These are phyloP conservation scores for Talaromyces funiculosus DNA, from an alignment of 2,329 filamentous ascomycete genomes.

Conservation along the genomic window DNA sequence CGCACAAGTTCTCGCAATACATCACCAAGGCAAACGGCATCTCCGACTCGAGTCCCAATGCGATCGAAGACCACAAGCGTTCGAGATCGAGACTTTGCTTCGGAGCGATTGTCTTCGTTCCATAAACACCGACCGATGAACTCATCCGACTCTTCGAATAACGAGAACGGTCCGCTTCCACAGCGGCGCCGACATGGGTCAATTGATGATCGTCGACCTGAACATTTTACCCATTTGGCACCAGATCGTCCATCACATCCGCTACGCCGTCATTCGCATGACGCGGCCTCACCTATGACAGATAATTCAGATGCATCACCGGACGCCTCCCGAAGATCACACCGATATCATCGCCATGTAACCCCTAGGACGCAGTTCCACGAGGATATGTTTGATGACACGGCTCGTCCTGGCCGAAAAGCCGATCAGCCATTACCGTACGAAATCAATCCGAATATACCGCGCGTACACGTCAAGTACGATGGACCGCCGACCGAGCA, in stretches of 20 bases:
- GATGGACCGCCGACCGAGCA: slow-evolving; percentile 24
- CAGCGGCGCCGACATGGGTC: slow-evolving; percentile 15
- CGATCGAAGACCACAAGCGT: slow-evolving; percentile 18
- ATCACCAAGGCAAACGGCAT: slow-evolving; percentile 4
- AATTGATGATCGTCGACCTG: slow-evolving; percentile 16
- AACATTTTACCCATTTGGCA: slow-evolving; percentile 23
- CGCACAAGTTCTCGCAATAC: slow-evolving; percentile 7
- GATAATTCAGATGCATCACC: slow-evolving; percentile 2
- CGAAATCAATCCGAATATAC: slow-evolving; percentile 12
- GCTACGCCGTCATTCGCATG: slow-evolving; percentile 33
- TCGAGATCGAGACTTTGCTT: slow-evolving; percentile 11
- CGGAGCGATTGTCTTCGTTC: slow-evolving; percentile 15
- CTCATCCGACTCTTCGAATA: slow-evolving; percentile 25
- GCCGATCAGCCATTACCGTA: neutral
- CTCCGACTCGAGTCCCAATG: slow-evolving; percentile 23
- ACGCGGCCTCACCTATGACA: slow-evolving; percentile 15
- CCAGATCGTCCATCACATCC: slow-evolving; percentile 21
- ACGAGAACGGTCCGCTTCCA: slow-evolving; percentile 15
- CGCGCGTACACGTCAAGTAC: slow-evolving; percentile 20
- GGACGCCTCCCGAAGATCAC: neutral
- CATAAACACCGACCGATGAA: neutral
- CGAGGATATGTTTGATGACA: slow-evolving; percentile 22
- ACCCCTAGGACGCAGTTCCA: slow-evolving; percentile 20
- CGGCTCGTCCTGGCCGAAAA: neutral
- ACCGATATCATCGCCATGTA: neutral